Evolutionary conservation across 1,284 basidiomycete genomes (phyloP), one percentile per base, ranked within the genome.

Genomic region (Kwoniella shivajii): DNA sequence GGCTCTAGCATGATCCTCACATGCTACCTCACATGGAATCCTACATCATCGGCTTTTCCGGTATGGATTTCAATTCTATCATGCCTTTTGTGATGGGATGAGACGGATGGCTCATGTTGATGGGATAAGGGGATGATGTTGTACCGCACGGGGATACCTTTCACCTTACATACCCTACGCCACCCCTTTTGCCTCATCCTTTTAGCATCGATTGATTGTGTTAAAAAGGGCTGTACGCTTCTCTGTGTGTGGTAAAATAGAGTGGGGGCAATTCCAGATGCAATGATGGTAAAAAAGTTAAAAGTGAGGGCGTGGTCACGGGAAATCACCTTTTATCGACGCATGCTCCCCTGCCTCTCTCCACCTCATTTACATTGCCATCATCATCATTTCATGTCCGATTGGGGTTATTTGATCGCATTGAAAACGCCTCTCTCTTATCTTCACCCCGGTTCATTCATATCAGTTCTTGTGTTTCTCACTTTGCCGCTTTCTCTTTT

Each of bases 291-390:
- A n/a, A 45, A 31, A 45, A n/a, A 45, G 43, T 45, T 45, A 29
- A 45, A 26, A 29, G 20, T 45, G n/a, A 29, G 43, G 43, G 43
- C 43, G 43, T 45, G 43, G 41, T 43, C 41, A 43, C 36, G 45
- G 45, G 45, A 47, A 47, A n/a, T n/a, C n/a, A n/a, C n/a, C n/a
- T n/a, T n/a, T n/a, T n/a, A n/a, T n/a, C n/a, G n/a, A n/a, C n/a
- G n/a, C n/a, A n/a, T n/a, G n/a, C n/a, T n/a, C n/a, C n/a, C n/a
- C n/a, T n/a, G n/a, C n/a, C n/a, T 30, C 10, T 6, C 13, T 30
- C 30, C 6, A 31, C 11, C 13, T 33, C 18, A 16, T 45, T 26
- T n/a, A 11, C 11, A 6, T 31, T 7, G 6, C 22, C 16, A n/a
- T 20, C 29, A 26, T 26, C 38, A 39, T 45, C 26, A 13, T 11